Percentiles rank a stretch among this genome's conserved stretches.
Conservation (phyloP, 257 asterid species). For the Craterostigma plantagineum region DNA sequence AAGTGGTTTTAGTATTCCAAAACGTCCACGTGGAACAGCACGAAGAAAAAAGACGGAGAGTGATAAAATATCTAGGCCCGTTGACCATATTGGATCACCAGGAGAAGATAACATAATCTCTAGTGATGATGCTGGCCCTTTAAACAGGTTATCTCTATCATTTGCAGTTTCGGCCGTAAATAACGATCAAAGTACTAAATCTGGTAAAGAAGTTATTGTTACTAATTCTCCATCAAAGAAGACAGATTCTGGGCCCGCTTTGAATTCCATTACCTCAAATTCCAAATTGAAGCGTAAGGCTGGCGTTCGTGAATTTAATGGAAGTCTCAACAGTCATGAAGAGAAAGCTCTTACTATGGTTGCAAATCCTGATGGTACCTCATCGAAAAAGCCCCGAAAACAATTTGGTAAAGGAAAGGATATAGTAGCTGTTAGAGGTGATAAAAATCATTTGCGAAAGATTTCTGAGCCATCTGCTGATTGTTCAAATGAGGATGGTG, state of each 20-base stretch:
- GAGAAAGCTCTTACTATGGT: constrained; percentile 2
- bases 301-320: constrained; percentile 13
- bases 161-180: constrained; percentile 10
- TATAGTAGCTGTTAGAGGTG: constrained; percentile 15
- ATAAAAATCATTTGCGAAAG: constrained; percentile 13
- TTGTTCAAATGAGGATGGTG: constrained; percentile 14
- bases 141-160: constrained; percentile 13
- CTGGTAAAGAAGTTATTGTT: constrained; percentile 4
- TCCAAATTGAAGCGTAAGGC: constrained; percentile 15
- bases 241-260: constrained; percentile 3
- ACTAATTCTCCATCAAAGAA: constrained; percentile 7
- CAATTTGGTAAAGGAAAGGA: constrained; percentile 21
- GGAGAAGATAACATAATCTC: constrained; percentile 13
- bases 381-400: constrained; percentile 21
- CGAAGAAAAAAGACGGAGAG: constrained; percentile 24
- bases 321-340: constrained; percentile 8
- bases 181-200: constrained; percentile 5
- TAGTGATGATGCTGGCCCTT: constrained; percentile 10
- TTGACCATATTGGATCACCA: constrained; percentile 9
- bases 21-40: constrained; percentile 41
- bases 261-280: background rate
- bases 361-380: constrained; percentile 17
- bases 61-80: constrained; percentile 15
- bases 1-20: constrained; percentile 32
- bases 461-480: constrained; percentile 21